These are phyloP conservation scores for Baudoinia panamericana DNA, from an alignment of 495 filamentous ascomycete species.

Conservation along the genomic window DNA sequence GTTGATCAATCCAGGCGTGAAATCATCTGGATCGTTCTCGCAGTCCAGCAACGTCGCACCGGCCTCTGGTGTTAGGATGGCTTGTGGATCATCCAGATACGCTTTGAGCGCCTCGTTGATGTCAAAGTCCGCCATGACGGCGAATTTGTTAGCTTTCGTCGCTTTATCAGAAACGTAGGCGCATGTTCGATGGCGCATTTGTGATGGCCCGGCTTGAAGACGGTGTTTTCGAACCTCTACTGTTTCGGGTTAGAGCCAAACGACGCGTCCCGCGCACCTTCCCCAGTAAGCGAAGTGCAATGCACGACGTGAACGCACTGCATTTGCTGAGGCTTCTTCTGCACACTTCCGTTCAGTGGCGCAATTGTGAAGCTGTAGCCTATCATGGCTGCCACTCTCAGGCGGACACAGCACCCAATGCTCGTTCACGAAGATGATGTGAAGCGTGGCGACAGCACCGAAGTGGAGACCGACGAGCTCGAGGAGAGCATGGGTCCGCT, in stretches of 20 bases:
- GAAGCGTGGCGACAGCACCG: constrained; percentile 31
- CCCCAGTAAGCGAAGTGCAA: no score
- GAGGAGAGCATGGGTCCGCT: constrained; percentile 31
- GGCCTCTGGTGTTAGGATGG: constrained; percentile 75
- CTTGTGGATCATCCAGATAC: constrained; percentile 82
- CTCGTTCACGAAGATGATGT: constrained; percentile 27
- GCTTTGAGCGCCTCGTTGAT: constrained; percentile 90
- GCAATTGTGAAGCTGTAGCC: neutral
- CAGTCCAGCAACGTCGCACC: constrained; percentile 74
- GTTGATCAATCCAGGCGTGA: constrained; percentile 66
- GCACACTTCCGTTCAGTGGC: no score
- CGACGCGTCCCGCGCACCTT: no score
- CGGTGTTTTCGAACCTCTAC: no score
- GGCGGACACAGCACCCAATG: constrained; percentile 4
- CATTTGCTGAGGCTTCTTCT: no score
- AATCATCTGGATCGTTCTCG: constrained; percentile 77
- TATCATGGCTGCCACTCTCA: constrained; percentile 12
- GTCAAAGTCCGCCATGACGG: constrained; percentile 52
- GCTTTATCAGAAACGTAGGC: no score
- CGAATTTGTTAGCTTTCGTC: no score
- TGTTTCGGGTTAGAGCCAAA: no score
- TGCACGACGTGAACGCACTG: no score
- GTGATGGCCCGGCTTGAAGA: no score
- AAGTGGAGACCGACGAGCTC: constrained; percentile 29
- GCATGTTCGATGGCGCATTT: no score